Conservation (phyloP, 495 filamentous ascomycete species). For the Aspergillus sparsus region DNA sequence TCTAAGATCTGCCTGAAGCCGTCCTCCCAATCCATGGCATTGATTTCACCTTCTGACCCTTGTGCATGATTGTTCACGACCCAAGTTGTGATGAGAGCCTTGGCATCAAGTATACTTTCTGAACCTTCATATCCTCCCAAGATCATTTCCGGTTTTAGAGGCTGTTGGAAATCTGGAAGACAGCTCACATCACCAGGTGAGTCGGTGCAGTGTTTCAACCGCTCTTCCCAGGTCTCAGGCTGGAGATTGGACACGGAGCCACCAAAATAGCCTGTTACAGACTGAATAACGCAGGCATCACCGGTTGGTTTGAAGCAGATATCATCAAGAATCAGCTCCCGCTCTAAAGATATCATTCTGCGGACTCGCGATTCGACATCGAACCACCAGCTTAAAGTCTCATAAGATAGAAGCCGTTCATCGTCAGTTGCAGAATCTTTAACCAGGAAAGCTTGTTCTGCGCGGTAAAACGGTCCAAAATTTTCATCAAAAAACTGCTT, state of each 20-base stretch:
- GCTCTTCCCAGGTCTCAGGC: constrained; percentile 65
- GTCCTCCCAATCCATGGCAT: constrained; percentile 87
- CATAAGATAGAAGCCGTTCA: constrained; percentile 79
- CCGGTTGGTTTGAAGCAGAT: constrained; percentile 94
- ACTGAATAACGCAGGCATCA: constrained; percentile 88
- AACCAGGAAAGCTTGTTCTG: constrained; percentile 89
- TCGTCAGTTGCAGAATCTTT: constrained; percentile 71
- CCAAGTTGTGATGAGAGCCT: constrained; percentile 88
- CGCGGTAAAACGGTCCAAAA: constrained; percentile 94
- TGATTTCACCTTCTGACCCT: constrained; percentile 63
- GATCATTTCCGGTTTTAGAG: constrained; percentile 79
- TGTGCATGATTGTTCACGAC: constrained; percentile 88
- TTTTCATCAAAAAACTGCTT: constrained; percentile 93
- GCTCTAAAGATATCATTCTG: constrained; percentile 63
- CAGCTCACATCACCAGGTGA: constrained; percentile 71
- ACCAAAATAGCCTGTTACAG: constrained; percentile 80
- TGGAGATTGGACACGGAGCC: constrained; percentile 63
- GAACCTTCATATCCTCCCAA: constrained; percentile 75
- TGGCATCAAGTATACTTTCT: constrained; percentile 67
- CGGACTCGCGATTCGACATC: constrained; percentile 77
- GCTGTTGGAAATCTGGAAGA: constrained; percentile 83
- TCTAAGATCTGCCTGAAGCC: constrained; percentile 69
- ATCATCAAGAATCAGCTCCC: constrained; percentile 69
- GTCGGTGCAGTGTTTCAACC: constrained; percentile 68
- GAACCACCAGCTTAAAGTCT: constrained; percentile 92